Evolutionary conservation across 306 rosid species (phyloP).

Genomic region (Herpetospermum pedunculosum): DNA sequence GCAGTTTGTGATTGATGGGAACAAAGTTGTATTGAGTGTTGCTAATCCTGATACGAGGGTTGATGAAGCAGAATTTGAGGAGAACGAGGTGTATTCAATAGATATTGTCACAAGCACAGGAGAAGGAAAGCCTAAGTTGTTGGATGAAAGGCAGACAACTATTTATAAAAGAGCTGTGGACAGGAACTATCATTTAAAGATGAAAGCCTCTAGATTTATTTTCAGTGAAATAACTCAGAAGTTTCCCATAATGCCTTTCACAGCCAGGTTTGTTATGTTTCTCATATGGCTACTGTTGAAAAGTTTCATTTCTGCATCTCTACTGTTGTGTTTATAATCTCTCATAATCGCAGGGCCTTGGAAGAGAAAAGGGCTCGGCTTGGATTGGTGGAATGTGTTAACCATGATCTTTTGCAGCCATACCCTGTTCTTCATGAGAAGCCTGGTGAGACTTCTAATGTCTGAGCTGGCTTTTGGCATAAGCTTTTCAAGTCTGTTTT

Average conservation of each 20-base stretch:
- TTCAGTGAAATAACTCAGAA: constrained; percentile 93
- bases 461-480: neutral
- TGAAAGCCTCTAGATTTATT: constrained; percentile 95
- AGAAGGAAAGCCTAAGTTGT: constrained; percentile 89
- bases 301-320: neutral
- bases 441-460: constrained; percentile 41
- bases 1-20: constrained; percentile 98
- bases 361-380: constrained; percentile 93
- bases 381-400: constrained; percentile 80
- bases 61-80: constrained; percentile 92
- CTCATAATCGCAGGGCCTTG: constrained; percentile 42
- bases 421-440: constrained; percentile 98
- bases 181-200: constrained; percentile 81
- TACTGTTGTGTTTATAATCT: neutral
- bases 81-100: constrained; percentile 85
- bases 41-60: constrained; percentile 79
- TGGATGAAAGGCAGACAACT: constrained; percentile 99
- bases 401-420: constrained; percentile 93
- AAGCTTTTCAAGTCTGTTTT: neutral
- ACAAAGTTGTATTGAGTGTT: constrained; percentile 78
- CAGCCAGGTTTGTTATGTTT: constrained; percentile 53
- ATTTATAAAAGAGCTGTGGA: constrained; percentile 96
- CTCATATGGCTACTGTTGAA: neutral
- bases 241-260: constrained; percentile 94
- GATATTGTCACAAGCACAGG: constrained; percentile 91